Conservation (phyloP, 2,329 filamentous ascomycete species). For the Monilinia fructigena region DNA sequence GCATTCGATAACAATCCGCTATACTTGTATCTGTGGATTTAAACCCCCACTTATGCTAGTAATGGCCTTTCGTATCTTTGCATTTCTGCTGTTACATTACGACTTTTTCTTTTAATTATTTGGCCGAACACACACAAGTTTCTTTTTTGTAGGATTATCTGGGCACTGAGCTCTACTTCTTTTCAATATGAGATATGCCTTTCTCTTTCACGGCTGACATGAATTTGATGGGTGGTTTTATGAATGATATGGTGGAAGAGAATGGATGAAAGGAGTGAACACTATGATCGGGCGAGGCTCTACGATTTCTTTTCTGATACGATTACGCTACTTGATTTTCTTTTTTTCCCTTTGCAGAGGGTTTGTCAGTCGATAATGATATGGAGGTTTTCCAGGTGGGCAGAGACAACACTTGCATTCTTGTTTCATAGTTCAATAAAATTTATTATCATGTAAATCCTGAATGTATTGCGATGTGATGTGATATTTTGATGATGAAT, state of each 20-base stretch:
- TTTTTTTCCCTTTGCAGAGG: not conserved
- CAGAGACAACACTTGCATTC: slow-evolving; percentile 6
- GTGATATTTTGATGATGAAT: not conserved
- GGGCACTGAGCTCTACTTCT: slow-evolving; percentile 10
- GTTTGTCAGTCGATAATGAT: not conserved
- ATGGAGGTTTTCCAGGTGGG: not conserved
- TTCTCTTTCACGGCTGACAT: slow-evolving; percentile 1
- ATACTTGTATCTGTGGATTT: slow-evolving; percentile 15
- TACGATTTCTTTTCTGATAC: not conserved
- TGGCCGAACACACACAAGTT: slow-evolving; percentile 11
- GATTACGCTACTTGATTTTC: not conserved
- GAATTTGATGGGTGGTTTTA: slow-evolving; percentile 2
- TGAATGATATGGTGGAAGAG: not conserved
- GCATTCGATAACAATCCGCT: slow-evolving; percentile 10
- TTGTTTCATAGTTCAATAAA: slow-evolving; percentile 17
- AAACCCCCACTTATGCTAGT: slow-evolving; percentile 4
- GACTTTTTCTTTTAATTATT: slow-evolving; percentile 5
- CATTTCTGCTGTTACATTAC: not conserved
- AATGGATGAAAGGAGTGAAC: not conserved
- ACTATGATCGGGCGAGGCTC: not conserved
- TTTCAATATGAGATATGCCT: not conserved
- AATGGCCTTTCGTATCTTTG: slow-evolving; percentile 12
- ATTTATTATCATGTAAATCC: not conserved
- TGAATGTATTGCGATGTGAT: not conserved
- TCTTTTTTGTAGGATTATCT: slow-evolving; percentile 21